Evolutionary conservation across 2,329 filamentous ascomycete genomes (phyloP).

Genomic region (Sporothrix schenckii): DNA sequence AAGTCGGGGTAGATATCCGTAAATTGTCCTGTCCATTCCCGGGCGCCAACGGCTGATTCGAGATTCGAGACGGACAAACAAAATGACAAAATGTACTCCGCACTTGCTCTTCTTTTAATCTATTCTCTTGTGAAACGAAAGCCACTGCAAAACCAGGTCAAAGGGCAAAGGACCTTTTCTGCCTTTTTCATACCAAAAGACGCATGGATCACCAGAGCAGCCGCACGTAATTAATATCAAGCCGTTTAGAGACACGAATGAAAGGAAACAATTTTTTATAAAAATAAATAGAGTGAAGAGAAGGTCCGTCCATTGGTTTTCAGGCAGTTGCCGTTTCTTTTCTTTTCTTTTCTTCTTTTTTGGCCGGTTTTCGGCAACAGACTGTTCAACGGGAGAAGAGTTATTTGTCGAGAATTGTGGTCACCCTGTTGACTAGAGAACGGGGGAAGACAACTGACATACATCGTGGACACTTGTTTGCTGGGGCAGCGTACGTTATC

Average conservation of each 20-base stretch:
- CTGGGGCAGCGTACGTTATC: too few relatives aligned
- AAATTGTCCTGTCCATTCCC: not conserved
- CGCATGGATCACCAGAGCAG: slow-evolving; percentile 15
- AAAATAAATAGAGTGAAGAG: not conserved
- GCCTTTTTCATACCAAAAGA: not conserved
- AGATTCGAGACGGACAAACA: not conserved
- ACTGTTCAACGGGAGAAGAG: not conserved
- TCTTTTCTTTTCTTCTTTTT: not conserved
- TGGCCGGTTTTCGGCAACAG: not conserved
- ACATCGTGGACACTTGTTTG: too few relatives aligned
- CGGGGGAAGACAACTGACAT: not conserved
- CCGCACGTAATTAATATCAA: not conserved
- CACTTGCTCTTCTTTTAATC: not conserved
- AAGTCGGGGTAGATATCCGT: not conserved
- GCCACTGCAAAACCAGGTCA: slow-evolving; percentile 17
- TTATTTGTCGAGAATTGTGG: too few relatives aligned
- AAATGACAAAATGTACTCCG: not conserved
- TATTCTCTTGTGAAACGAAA: not conserved
- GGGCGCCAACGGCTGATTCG: slow-evolving; percentile 11
- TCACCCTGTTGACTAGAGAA: not conserved
- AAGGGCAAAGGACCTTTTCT: not conserved
- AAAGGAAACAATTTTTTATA: not conserved
- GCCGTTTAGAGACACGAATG: not conserved
- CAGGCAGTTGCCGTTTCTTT: slow-evolving; percentile 9
- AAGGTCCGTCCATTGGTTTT: slow-evolving; percentile 16